Evolutionary conservation across 1,284 basidiomycete species (phyloP), one percentile per base, ranked within the genome.

Genomic region (Golubevia pallescens): DNA sequence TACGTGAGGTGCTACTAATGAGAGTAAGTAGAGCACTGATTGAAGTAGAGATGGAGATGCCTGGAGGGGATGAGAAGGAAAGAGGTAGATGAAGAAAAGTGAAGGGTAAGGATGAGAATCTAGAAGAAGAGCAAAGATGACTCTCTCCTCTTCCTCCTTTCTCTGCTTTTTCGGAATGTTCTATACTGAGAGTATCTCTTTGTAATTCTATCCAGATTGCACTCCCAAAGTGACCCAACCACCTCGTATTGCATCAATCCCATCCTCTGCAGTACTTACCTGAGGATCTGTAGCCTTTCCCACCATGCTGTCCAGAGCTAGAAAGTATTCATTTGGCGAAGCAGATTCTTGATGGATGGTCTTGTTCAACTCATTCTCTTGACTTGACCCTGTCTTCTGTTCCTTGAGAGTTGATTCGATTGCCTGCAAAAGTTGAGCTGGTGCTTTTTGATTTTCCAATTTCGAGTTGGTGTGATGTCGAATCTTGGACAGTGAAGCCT

Each of bases 361-460:
- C n/a, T n/a, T n/a, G 63, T 3, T 57, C 54, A 52, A 21, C 42
- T 62, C 42, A 10, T 62, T 61, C 21, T 28, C 58, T 57, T 23
- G 48, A 38, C 65, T 7, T 67, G 57, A 10, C 58, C 16, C 89
- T n/a, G 90, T 87, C 69, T 89, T 89, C 71, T 93, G 92, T 74
- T 95, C 92, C 62, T 89, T 88, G 75, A 99, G 89, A 10, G 95
- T 96, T 1, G 90, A 89, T 86, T 99, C 97, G 77, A 99, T 89
- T 16, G 95, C 97, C 64, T 89, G 87, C 55, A 99, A 89, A 20
- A 99, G 90, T 63, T 91, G 91, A 14, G 97, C 97, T 1, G 95
- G 94, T 61, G 92, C 90, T 82, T 93, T 93, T 87, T 98, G 95
- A 82, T 97, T 93, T 1, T 91, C 86, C 20, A 96, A 89, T 28